Base-by-base conservation (phyloP, 2,329 filamentous ascomycete species). In the Aciculosporium take region DNA sequence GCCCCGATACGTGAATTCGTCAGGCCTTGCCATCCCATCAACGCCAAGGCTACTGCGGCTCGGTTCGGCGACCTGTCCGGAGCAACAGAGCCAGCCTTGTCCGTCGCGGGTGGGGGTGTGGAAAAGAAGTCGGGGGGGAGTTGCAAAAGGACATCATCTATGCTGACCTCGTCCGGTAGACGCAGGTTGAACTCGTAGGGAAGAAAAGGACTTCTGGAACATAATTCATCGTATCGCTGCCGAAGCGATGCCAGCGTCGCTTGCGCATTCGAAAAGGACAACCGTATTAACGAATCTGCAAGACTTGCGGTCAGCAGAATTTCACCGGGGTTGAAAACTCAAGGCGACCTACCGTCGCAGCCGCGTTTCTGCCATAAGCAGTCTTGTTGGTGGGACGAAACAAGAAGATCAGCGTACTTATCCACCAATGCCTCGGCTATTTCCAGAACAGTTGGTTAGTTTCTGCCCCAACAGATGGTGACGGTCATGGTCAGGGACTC, bases 341-440 rank as follows among this genome's bases (percentile, higher is more conserved):
- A n/a, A n/a, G n/a, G n/a, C n/a, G 4, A 38, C 65, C 46, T 66
- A 85, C 82, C 79, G 60, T 94, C 87, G 57, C 88, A 95, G n/a
- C 86, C 87, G 45, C 77, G 77, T 56, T 77, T 83, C 51, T 78
- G 76, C 91, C 89, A 98, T 15, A 91, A 68, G 55, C 89, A 98
- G 46, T 78, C 79, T 40, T 86, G 79, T 23, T 79, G 72, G 56
- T 98, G 89, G 2, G 79, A 82, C 20, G 76, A 70, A 12, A 83
- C 63, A 40, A 95, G 80, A 45, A 89, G 66, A 39, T 78, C 75
- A 18, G 67, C 68, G 56, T 94, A 95, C 53, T 81, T 80, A 35
- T 83, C 74, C 7, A 91, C 79, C 39, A 96, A 65, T 13, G 76
- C 81, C 27, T 79, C 66, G 53, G 76, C 74, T 65, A 41, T 13